A percentile compares a stretch with the other conserved stretches of the same genome.
Evolutionary conservation across 129 eudicot species (phyloP).

Genomic region (Pittosporum tobira): DNA sequence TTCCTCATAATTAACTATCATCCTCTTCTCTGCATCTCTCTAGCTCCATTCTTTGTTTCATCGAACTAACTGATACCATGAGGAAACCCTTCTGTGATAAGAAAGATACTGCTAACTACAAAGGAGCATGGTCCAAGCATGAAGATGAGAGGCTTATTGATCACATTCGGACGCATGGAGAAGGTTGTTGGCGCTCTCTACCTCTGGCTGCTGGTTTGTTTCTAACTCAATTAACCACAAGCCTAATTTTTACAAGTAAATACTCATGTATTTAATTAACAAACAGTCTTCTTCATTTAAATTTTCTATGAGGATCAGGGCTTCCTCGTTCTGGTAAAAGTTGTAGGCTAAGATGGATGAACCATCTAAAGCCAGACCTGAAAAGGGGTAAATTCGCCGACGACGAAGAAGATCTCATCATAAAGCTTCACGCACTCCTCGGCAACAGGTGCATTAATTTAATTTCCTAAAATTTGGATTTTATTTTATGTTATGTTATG

Average conservation of each 20-base stretch:
- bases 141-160: conserved; percentile 34
- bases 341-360: conserved; percentile 35
- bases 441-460: conserved; percentile 25
- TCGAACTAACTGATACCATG: neutral
- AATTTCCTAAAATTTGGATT: no score
- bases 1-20: conserved; percentile 14
- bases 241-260: neutral
- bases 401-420: conserved; percentile 45
- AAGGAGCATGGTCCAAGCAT: conserved; percentile 40
- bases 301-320: conserved; percentile 11
- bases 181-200: conserved; percentile 31
- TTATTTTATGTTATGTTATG: neutral
- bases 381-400: conserved; percentile 29
- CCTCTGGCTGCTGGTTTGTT: conserved; percentile 37
- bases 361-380: conserved; percentile 27
- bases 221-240: neutral
- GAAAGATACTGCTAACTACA: conserved; percentile 3
- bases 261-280: no score
- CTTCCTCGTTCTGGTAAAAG: conserved; percentile 28
- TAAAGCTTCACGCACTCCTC: conserved; percentile 41
- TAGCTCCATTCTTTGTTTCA: no score
- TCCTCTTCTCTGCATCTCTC: neutral
- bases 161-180: conserved; percentile 27
- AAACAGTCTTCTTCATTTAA: no score
- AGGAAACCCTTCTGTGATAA: conserved; percentile 23